phyloP scores from a whole-genome alignment of 106 monocot genomes.

The Ottelia alismoides region DNA sequence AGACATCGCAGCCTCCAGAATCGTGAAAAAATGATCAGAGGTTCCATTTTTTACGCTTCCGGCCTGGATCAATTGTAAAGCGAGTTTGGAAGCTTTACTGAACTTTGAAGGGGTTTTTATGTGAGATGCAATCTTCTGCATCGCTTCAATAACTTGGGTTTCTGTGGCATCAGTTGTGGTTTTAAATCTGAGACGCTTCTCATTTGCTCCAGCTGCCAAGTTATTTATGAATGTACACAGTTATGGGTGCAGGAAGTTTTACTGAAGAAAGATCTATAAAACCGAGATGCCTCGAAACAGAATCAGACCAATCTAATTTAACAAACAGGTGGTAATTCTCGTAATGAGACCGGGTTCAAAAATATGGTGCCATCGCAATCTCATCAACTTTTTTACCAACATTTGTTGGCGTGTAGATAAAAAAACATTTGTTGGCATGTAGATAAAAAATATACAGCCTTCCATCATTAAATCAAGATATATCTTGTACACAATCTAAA shows the following conservation, averaged over 20 bases:
- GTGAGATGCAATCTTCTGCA: conserved; percentile 87
- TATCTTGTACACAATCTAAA: too few species aligned
- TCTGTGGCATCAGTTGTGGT: conserved; percentile 65
- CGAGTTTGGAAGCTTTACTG: conserved; percentile 90
- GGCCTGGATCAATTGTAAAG: conserved; percentile 71
- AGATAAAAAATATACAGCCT: too few species aligned
- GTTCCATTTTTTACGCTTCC: conserved; percentile 80
- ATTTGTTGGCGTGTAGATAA: too few species aligned
- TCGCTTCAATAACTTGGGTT: conserved; percentile 72
- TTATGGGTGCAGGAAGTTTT: background rate
- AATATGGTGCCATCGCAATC: too few species aligned
- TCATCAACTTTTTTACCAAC: too few species aligned
- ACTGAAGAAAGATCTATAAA: background rate
- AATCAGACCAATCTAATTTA: background rate
- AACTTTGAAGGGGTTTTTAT: conserved; percentile 92
- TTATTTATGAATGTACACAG: background rate
- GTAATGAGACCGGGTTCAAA: too few species aligned
- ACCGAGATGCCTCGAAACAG: too few species aligned
- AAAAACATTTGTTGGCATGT: too few species aligned
- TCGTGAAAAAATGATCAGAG: conserved; percentile 55
- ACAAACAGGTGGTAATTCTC: too few species aligned
- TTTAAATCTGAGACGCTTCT: conserved; percentile 72
- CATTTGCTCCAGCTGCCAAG: conserved; percentile 15
- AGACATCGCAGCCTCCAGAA: conserved; percentile 74
- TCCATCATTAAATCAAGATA: too few species aligned